Conservation (phyloP, 495 filamentous ascomycete genomes). For the Aspergillus incahuasiensis region DNA sequence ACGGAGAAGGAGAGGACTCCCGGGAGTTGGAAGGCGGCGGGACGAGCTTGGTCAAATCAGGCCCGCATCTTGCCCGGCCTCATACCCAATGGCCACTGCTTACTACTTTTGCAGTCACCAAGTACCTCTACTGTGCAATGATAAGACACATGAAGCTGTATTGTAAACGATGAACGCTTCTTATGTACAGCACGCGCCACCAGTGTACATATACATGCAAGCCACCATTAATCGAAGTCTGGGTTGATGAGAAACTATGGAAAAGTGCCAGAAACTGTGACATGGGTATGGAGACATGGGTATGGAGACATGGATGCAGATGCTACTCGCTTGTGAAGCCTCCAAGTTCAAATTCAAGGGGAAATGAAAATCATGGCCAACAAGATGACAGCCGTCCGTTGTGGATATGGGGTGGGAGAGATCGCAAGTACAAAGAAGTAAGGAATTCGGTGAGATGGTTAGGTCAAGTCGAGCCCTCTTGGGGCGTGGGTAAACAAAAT, state of each 20-base stretch:
- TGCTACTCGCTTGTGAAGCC: conserved; percentile 20
- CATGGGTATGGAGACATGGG: conserved; percentile 18
- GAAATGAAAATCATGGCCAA: conserved; percentile 20
- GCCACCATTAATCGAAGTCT: conserved; percentile 16
- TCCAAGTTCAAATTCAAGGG: conserved; percentile 18
- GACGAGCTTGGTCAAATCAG: background rate
- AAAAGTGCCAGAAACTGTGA: conserved; percentile 21
- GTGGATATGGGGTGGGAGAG: conserved; percentile 8
- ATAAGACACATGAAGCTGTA: conserved; percentile 14
- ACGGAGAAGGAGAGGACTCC: background rate
- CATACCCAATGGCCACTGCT: background rate
- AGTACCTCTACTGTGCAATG: background rate
- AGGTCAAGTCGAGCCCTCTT: conserved; percentile 19
- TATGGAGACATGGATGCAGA: conserved; percentile 20
- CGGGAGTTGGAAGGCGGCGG: background rate
- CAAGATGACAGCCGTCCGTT: conserved; percentile 13
- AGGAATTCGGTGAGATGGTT: conserved; percentile 13
- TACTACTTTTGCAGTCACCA: background rate
- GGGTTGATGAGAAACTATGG: conserved; percentile 21
- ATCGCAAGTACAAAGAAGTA: conserved; percentile 13
- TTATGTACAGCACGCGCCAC: conserved; percentile 36
- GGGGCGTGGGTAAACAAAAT: conserved; percentile 15
- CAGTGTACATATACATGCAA: conserved; percentile 33
- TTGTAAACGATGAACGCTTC: conserved; percentile 17
- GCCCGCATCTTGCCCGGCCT: background rate